Conservation (phyloP, 768 basidiomycete species). For the Agrocybe praecox region DNA sequence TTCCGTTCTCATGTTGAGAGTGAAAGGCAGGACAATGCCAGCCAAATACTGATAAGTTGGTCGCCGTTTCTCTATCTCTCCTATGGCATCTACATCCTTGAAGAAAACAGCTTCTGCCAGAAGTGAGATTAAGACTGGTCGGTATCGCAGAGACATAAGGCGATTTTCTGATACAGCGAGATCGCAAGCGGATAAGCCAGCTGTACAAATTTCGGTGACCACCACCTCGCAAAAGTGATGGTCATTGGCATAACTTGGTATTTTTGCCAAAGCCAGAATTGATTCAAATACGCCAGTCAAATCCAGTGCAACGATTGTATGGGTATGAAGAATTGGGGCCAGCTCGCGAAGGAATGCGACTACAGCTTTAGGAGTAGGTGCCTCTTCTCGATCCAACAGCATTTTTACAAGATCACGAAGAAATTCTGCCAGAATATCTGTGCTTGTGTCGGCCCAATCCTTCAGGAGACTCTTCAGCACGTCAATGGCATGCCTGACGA, state of each 20-base stretch:
- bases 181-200: slow-evolving; percentile 50
- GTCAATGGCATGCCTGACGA: slow-evolving; percentile 52
- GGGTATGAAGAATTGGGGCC: slow-evolving; percentile 54
- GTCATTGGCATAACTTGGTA: slow-evolving; percentile 55
- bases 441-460: slow-evolving; percentile 42
- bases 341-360: slow-evolving; percentile 56
- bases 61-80: slow-evolving; percentile 54
- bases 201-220: slow-evolving; percentile 45
- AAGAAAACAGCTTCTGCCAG: slow-evolving; percentile 49
- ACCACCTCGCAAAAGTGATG: slow-evolving; percentile 48
- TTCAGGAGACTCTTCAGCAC: slow-evolving; percentile 57
- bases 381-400: slow-evolving; percentile 48
- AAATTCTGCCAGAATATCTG: slow-evolving; percentile 48
- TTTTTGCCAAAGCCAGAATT: slow-evolving; percentile 44
- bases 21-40: slow-evolving; percentile 64
- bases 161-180: slow-evolving; percentile 42
- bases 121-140: slow-evolving; percentile 40
- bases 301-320: slow-evolving; percentile 48
- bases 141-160: slow-evolving; percentile 41
- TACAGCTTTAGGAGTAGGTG: slow-evolving; percentile 49
- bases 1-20: slow-evolving; percentile 53
- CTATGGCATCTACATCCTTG: slow-evolving; percentile 52
- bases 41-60: slow-evolving; percentile 65
- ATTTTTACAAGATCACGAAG: slow-evolving; percentile 52
- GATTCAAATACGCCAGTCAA: slow-evolving; percentile 60